Conservation (phyloP, 495 filamentous ascomycete genomes). For the Annulohypoxylon bovei region DNA sequence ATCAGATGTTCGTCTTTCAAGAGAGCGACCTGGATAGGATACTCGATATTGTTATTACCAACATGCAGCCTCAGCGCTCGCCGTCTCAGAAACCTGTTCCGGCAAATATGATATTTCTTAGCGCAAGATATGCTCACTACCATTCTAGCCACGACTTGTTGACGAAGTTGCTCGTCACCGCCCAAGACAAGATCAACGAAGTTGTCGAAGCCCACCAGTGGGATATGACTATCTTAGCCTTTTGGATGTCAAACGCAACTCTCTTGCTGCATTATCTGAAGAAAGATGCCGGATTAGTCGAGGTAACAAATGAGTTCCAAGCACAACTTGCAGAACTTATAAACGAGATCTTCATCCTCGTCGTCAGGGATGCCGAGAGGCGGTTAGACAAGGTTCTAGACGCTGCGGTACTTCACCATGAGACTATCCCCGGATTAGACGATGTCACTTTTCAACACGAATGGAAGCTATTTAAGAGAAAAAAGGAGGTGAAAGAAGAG, state of each 20-base stretch:
- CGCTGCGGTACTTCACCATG: constrained; percentile 92
- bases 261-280: constrained; percentile 94
- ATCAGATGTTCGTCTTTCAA: constrained; percentile 99
- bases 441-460: constrained; percentile 97
- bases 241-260: constrained; percentile 98
- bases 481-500: constrained; percentile 85
- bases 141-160: constrained; percentile 90
- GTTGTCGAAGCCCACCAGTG: constrained; percentile 94
- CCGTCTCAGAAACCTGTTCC: constrained; percentile 97
- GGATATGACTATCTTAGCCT: constrained; percentile 99
- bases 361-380: constrained; percentile 96
- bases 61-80: constrained; percentile 96
- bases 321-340: constrained; percentile 92
- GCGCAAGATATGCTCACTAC: constrained; percentile 95
- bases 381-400: constrained; percentile 97
- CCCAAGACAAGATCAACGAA: constrained; percentile 95
- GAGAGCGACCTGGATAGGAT: constrained; percentile 90
- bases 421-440: constrained; percentile 97
- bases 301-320: constrained; percentile 89
- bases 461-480: constrained; percentile 94
- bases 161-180: constrained; percentile 78
- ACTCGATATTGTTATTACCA: constrained; percentile 94
- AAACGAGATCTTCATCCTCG: constrained; percentile 99
- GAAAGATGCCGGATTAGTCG: constrained; percentile 85
- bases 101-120: constrained; percentile 95